Conservation (phyloP, 1,139 yeast genomes). For the Insectozyma bohioensis region DNA sequence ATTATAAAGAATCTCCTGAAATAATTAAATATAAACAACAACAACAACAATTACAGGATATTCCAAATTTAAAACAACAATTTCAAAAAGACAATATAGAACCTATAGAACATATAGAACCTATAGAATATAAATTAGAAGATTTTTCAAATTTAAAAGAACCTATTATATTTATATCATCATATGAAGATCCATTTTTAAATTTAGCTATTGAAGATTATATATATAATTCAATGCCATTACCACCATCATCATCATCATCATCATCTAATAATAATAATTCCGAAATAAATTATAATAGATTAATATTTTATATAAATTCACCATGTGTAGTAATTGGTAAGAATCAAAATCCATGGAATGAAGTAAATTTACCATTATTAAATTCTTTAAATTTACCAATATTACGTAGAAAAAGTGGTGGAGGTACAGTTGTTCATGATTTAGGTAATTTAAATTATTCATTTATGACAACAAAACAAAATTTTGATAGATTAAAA, state of each 20-base stretch:
- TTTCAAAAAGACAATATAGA: background rate
- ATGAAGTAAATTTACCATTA: constrained; percentile 71
- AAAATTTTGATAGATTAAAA: constrained; percentile 60
- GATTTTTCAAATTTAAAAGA: constrained; percentile 17
- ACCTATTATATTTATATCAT: constrained; percentile 44
- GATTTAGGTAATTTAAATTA: constrained; percentile 91
- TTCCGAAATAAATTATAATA: constrained; percentile 27
- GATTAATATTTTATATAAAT: constrained; percentile 75
- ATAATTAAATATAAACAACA: constrained; percentile 16
- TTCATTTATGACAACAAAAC: constrained; percentile 73
- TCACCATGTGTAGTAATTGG: constrained; percentile 91
- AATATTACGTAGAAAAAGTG: constrained; percentile 74
- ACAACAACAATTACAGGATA: background rate
- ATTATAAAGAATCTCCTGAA: constrained; percentile 36
- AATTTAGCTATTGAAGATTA: constrained; percentile 85
- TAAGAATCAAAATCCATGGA: constrained; percentile 94
- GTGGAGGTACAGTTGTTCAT: constrained; percentile 98
- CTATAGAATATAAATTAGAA: constrained; percentile 11
- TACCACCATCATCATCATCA: constrained; percentile 18
- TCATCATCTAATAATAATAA: constrained; percentile 10
- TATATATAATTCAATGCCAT: constrained; percentile 65
- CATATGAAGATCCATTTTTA: constrained; percentile 61
- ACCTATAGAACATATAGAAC: background rate
- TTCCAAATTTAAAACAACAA: background rate
- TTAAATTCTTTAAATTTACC: constrained; percentile 59